These are phyloP conservation scores for Platanthera zijinensis DNA, from an alignment of 106 monocot species.

Conservation along the genomic window DNA sequence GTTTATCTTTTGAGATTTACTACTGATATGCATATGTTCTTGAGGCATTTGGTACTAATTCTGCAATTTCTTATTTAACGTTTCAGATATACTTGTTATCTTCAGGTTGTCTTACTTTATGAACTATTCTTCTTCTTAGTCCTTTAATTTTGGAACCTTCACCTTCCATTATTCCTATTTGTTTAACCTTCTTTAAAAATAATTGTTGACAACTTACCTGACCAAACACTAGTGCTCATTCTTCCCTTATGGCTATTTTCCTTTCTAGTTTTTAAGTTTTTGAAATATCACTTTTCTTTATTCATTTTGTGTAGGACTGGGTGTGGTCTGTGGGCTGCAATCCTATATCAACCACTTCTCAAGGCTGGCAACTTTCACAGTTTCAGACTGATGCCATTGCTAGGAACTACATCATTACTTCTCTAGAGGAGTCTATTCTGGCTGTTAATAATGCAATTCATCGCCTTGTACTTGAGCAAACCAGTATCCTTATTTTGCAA, in stretches of 20 bases:
- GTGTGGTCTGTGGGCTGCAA: slow-evolving; percentile 95
- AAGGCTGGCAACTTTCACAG: slow-evolving; percentile 73
- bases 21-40: neutral
- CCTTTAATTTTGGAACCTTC: neutral
- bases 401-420: slow-evolving; percentile 81
- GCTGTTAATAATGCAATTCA: slow-evolving; percentile 74
- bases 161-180: neutral
- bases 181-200: neutral
- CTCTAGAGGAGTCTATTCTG: slow-evolving; percentile 88
- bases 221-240: neutral
- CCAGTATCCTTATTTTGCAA: slow-evolving; percentile 68
- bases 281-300: neutral
- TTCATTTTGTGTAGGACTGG: slow-evolving; percentile 60
- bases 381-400: slow-evolving; percentile 82
- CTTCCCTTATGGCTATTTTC: neutral
- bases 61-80: neutral
- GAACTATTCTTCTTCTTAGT: neutral
- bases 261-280: neutral
- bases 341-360: slow-evolving; percentile 79
- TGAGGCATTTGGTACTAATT: neutral
- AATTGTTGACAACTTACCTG: neutral
- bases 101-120: neutral
- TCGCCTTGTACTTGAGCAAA: slow-evolving; percentile 63
- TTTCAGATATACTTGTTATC: neutral
- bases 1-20: neutral